Percentiles rank a stretch among this genome's conserved stretches.
These are phyloP conservation scores for Annona cherimola DNA, from an alignment of 164 flowering plant species.

Conservation along the genomic window DNA sequence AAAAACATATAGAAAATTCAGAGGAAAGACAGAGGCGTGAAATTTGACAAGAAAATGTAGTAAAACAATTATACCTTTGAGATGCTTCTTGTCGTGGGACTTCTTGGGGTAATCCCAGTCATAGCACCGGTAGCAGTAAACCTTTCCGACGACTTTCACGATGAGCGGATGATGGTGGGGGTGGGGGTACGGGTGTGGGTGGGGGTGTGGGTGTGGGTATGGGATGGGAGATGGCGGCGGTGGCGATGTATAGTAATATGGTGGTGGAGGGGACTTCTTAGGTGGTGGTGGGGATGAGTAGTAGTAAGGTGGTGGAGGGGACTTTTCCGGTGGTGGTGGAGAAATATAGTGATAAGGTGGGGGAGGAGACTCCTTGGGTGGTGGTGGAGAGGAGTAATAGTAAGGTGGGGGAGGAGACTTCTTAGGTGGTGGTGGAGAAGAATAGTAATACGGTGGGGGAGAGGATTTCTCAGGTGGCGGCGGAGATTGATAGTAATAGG, in stretches of 20 bases:
- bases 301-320: constrained; percentile 6
- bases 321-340: constrained; percentile 5
- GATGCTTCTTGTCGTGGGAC: constrained; percentile 71
- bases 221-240: constrained; percentile 38
- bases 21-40: neutral
- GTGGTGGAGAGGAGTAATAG: constrained; percentile 29
- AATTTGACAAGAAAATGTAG: constrained; percentile 13
- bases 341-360: constrained; percentile 11
- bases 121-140: constrained; percentile 74
- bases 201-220: constrained; percentile 25
- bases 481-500: constrained; percentile 29
- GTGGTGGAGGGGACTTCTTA: neutral
- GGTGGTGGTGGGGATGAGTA: constrained; percentile 10
- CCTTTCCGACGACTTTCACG: constrained; percentile 64
- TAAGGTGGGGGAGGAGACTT: constrained; percentile 35
- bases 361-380: constrained; percentile 9
- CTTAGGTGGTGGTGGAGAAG: constrained; percentile 31
- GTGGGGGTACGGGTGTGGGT: constrained; percentile 4
- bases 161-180: constrained; percentile 23
- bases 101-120: constrained; percentile 52
- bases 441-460: constrained; percentile 27
- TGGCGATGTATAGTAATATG: constrained; percentile 12
- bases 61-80: constrained; percentile 43
- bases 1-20: neutral
- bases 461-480: constrained; percentile 21